Percentiles rank a stretch among this genome's conserved stretches.
phyloP scores from a whole-genome alignment of 768 basidiomycete genomes.

The Punctularia strigosozonata region DNA sequence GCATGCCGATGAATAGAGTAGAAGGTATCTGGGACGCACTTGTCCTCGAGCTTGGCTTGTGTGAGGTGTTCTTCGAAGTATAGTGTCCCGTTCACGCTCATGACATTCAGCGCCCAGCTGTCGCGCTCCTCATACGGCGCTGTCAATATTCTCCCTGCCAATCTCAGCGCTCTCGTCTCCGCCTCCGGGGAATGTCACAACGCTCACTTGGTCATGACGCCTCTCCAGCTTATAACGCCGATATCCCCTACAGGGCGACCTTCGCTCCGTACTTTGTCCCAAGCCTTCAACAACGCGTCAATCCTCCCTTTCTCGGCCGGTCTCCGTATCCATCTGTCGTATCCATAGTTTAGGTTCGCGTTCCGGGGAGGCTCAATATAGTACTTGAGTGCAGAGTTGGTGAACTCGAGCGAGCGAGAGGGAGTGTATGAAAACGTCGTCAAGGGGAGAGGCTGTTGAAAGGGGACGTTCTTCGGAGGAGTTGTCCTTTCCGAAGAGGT shows the following conservation, averaged over 20 bases:
- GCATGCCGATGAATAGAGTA: neutral
- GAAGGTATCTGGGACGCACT: too few relatives aligned
- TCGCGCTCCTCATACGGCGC: conserved; percentile 78
- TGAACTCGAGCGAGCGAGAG: conserved; percentile 44
- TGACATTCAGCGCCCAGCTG: conserved; percentile 73
- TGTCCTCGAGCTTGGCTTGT: conserved; percentile 46
- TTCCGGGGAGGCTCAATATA: conserved; percentile 54
- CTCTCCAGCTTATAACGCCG: conserved; percentile 63
- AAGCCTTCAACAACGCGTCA: conserved; percentile 54
- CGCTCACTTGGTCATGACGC: conserved; percentile 72
- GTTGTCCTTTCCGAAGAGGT: too few relatives aligned
- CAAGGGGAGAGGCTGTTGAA: conserved; percentile 61
- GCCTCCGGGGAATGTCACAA: conserved; percentile 1
- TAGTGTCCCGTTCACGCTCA: conserved; percentile 56
- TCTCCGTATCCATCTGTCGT: conserved; percentile 58
- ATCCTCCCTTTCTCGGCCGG: conserved; percentile 57
- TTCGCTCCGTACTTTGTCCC: conserved; percentile 29
- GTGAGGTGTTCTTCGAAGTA: conserved; percentile 67
- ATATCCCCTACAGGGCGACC: conserved; percentile 30
- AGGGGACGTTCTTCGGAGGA: too few relatives aligned
- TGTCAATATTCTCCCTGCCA: conserved; percentile 55
- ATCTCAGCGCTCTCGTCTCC: conserved; percentile 1
- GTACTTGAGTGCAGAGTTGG: conserved; percentile 59
- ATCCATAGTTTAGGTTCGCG: conserved; percentile 60
- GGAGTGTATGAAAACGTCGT: conserved; percentile 65